Base-by-base conservation (phyloP, 2,329 filamentous ascomycete species). In the Trichoderma sp. region DNA sequence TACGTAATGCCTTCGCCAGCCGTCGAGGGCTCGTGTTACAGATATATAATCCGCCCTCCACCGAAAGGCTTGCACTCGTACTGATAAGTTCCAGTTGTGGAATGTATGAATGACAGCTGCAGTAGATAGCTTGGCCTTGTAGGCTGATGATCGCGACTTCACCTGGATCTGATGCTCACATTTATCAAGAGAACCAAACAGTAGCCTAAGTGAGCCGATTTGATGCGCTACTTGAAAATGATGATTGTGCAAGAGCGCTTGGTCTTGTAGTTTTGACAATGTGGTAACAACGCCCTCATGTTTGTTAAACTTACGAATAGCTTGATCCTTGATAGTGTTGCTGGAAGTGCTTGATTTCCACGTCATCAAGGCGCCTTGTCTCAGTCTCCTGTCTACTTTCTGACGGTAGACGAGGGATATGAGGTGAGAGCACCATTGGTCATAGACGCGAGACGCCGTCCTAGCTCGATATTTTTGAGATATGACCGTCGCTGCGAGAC, bases 11-110 rank as follows among this genome's bases (percentile, higher is more conserved):
- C 70, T 69, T 8, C 73, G 67, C 80, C 80, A 82, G 21, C 66
- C 70, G 16, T 77, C 71, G 37, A 80, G 75, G 3, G 70, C 66
- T 30, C 72, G 71, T 10, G 69, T 71, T 1, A 77, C 76, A 18
- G 75, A 71, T 21, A 76, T 67, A 71, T 77, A 80, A 43, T 79
- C 77, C n/a, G 70, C 72, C 61, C 71, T 77, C 76, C 76, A 79
- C 26, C 71, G 72, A 59, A 79, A 79, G 13, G 77, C 77, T 61
- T 79, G 75, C 7, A 75, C 75, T 59, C 78, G 77, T 51, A 77
- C 75, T 52, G 70, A 73, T 21, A 80, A 64, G 56, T 77, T 77
- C 79, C 79, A 81, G n/a, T 71, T 66, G 37, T 74, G 68, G 54
- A 79, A 76, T 5, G 68, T 69, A 26, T 70, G 71, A 11, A 34